phyloP scores from a whole-genome alignment of 768 basidiomycete genomes.

The Suillus fuscotomentosus region DNA sequence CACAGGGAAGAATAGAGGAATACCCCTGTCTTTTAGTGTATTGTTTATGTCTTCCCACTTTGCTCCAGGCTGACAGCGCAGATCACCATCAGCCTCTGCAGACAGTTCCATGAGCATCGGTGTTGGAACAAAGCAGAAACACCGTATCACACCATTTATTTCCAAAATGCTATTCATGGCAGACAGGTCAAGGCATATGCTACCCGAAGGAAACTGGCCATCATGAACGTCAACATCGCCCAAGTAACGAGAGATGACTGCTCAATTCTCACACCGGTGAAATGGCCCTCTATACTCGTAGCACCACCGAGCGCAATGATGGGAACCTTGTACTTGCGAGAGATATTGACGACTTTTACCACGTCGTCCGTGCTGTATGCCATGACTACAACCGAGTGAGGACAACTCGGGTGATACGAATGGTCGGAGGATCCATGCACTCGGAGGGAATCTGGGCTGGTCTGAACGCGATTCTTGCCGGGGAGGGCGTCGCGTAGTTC shows the following conservation, averaged over 20 bases:
- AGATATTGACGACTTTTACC: slow-evolving; percentile 73
- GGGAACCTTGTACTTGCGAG: slow-evolving; percentile 71
- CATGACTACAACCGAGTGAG: slow-evolving; percentile 57
- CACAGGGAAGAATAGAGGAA: slow-evolving; percentile 87
- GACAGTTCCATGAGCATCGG: not conserved
- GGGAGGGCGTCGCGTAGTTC: slow-evolving; percentile 50
- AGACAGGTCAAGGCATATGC: slow-evolving; percentile 67
- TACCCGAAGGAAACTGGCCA: slow-evolving; percentile 43
- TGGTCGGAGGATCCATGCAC: slow-evolving; percentile 68
- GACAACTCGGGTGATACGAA: slow-evolving; percentile 61
- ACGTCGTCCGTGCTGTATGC: slow-evolving; percentile 78
- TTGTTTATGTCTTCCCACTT: slow-evolving; percentile 80
- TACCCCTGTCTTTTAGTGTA: slow-evolving; percentile 61
- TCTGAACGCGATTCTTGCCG: slow-evolving; percentile 45
- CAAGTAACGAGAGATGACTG: not conserved
- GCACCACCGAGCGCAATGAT: slow-evolving; percentile 83
- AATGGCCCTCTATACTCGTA: slow-evolving; percentile 87
- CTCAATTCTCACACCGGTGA: slow-evolving; percentile 55
- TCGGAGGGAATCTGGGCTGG: slow-evolving; percentile 47
- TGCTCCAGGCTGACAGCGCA: slow-evolving; percentile 74
- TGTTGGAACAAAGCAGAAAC: slow-evolving; percentile 7
- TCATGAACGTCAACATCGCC: not conserved
- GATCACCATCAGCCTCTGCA: slow-evolving; percentile 68
- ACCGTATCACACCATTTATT: slow-evolving; percentile 43
- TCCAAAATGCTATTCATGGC: slow-evolving; percentile 65